Evolutionary conservation across 2,329 filamentous ascomycete genomes (phyloP), one percentile per base, ranked within the genome.

Genomic region (Venturia asperata): DNA sequence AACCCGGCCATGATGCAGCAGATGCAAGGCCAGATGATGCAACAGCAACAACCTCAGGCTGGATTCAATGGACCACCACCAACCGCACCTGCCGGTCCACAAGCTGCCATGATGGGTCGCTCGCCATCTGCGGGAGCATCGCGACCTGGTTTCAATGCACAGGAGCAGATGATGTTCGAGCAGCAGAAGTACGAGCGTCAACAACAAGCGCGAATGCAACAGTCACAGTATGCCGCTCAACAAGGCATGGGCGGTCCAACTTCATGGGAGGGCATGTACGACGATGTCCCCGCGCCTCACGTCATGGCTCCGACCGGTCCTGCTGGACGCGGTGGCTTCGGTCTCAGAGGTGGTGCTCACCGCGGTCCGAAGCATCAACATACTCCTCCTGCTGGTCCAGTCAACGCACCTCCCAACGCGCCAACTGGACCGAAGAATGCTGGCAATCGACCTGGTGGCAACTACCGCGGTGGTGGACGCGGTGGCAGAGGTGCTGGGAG

Each of bases 261-360:
- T 30, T 92, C 88, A 49, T 97, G 92, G 92, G 93, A 97, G 75
- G 93, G 93, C 72, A 96, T 96, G 92, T 97, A 97, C 75, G 93
- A 97, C 74, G 93, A 97, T 74, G 90, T 92, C 1, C 92, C 92
- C 19, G 91, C 93, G 73, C 91, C 91, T 5, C 87, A 87, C 70
- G 52, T 58, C 27, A 83, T 87, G 69, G 80, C 78, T 70, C 79
- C 81, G 69, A 80, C 78, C 19, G 82, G 80, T 60, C 80, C 82
- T 62, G 76, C 77, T 47, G 77, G 78, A 67, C 75, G 76, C 65
- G 64, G 58, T 63, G 65, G 64, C 42, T 49, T 60, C 43, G 52
- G 56, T 13, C 79, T 77, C 47, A 79, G 80, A 66, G 79, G 77
- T 66, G 77, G 73, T n/a, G 76, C 77, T 67, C 77, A 77, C 60